These are phyloP conservation scores for Botrytis sinoallii DNA, from an alignment of 2,329 filamentous ascomycete species.

Conservation along the genomic window DNA sequence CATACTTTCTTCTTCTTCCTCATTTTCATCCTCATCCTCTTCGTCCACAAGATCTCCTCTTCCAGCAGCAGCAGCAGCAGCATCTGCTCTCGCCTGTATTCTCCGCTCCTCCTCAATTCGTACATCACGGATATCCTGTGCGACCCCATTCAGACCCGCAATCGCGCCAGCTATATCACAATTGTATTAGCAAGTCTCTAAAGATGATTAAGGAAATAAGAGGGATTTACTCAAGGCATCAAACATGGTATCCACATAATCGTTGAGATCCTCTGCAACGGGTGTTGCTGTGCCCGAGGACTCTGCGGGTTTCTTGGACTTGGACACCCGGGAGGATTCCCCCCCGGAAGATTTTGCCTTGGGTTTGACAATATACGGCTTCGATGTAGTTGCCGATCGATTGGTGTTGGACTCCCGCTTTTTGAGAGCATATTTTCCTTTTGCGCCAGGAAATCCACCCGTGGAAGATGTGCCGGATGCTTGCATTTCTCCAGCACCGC, in stretches of 20 bases:
- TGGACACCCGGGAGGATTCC: neutral
- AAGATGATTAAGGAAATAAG: neutral
- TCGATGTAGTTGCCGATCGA: neutral
- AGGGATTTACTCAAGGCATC: neutral
- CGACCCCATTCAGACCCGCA: neutral
- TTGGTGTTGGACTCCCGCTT: neutral
- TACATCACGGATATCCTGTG: neutral
- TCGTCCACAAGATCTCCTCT: neutral
- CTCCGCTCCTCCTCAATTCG: neutral
- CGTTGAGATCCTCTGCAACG: neutral
- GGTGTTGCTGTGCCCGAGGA: neutral
- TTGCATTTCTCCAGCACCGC: no score
- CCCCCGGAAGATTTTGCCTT: no score
- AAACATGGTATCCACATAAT: neutral
- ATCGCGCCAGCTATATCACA: neutral
- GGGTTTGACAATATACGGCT: neutral
- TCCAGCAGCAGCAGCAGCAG: neutral
- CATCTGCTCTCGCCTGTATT: neutral
- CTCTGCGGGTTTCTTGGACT: neutral
- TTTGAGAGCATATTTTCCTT: neutral
- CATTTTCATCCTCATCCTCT: neutral
- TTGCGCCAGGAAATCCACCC: fast-evolving
- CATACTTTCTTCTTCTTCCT: neutral
- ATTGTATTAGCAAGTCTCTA: neutral
- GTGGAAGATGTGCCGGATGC: neutral